Conservation (phyloP, 2,329 filamentous ascomycete genomes). For the Lasiodiplodia hormozganensis region DNA sequence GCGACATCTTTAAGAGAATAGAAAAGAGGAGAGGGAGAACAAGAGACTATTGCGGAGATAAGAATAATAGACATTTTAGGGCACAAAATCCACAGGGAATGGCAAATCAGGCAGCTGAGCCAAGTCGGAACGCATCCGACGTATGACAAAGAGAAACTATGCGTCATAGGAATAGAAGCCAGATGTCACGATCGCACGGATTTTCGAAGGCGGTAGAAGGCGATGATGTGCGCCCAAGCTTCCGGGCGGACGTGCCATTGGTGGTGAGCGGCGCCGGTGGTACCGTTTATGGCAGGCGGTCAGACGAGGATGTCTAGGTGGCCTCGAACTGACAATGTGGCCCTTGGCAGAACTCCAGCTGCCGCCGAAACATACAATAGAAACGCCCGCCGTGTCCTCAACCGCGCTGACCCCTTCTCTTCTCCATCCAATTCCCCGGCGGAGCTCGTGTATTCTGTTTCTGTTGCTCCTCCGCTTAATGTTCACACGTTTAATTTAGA, state of each 20-base stretch:
- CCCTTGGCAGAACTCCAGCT: conserved; percentile 28
- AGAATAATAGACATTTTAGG: neutral
- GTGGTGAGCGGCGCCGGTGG: neutral
- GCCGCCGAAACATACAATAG: conserved; percentile 5
- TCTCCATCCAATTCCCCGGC: conserved; percentile 11
- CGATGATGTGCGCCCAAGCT: conserved; percentile 25
- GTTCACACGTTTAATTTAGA: neutral
- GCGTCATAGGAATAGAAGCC: conserved; percentile 7
- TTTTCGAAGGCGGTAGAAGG: conserved; percentile 25
- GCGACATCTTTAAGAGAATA: neutral
- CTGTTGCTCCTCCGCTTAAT: neutral
- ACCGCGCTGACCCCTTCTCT: neutral
- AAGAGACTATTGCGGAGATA: neutral
- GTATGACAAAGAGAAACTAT: conserved; percentile 11
- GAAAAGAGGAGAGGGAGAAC: neutral
- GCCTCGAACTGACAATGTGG: conserved; percentile 25
- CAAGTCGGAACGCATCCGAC: conserved; percentile 11
- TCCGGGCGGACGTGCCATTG: conserved; percentile 6
- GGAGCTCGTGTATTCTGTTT: neutral
- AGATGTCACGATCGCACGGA: conserved; percentile 21
- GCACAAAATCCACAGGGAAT: neutral
- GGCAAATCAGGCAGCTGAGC: neutral
- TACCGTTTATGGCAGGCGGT: conserved; percentile 11
- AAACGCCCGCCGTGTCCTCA: conserved; percentile 13
- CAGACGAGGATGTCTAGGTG: conserved; percentile 12